These are phyloP conservation scores for Metschnikowia corniflorae DNA, from an alignment of 805 yeast genomes.

Conservation along the genomic window DNA sequence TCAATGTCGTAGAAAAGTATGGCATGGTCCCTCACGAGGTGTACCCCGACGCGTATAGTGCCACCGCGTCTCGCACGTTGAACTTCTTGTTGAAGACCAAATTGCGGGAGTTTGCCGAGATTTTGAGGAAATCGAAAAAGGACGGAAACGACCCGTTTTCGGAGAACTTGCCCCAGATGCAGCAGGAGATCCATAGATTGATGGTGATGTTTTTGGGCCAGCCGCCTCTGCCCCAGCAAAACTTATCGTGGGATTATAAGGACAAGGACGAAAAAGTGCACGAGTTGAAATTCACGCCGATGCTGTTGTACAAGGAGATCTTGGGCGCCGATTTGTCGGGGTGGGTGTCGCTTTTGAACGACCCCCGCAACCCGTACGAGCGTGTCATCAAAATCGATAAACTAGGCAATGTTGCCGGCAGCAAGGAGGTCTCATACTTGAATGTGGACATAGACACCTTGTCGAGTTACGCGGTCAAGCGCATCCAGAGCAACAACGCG, in stretches of 20 bases:
- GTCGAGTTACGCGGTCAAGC: slow-evolving; percentile 16
- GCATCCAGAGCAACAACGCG: slow-evolving; percentile 17
- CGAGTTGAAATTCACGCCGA: slow-evolving; percentile 17
- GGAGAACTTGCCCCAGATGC: slow-evolving; percentile 10
- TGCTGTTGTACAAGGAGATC: slow-evolving; percentile 16
- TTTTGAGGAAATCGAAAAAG: slow-evolving; percentile 9
- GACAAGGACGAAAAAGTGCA: slow-evolving; percentile 17
- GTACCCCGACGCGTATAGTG: slow-evolving; percentile 19
- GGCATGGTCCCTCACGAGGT: slow-evolving; percentile 19
- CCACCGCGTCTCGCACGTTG: slow-evolving; percentile 18
- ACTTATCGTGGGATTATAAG: slow-evolving; percentile 17
- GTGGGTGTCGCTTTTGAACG: slow-evolving; percentile 20
- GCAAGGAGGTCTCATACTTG: slow-evolving; percentile 18
- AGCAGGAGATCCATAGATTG: slow-evolving; percentile 18
- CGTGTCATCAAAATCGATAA: slow-evolving; percentile 16
- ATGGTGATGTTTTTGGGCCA: slow-evolving; percentile 20
- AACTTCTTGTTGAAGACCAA: slow-evolving; percentile 21
- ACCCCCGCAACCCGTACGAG: slow-evolving; percentile 20
- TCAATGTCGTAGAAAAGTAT: slow-evolving; percentile 20
- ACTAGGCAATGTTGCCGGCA: slow-evolving; percentile 20
- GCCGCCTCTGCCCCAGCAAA: slow-evolving; percentile 16
- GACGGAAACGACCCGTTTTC: not conserved
- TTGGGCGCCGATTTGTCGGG: slow-evolving; percentile 16
- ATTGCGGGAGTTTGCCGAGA: slow-evolving; percentile 21
- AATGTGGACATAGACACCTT: slow-evolving; percentile 16